Conservation (phyloP, 176 grass and related monocot species). For the Triticum turgidum region DNA sequence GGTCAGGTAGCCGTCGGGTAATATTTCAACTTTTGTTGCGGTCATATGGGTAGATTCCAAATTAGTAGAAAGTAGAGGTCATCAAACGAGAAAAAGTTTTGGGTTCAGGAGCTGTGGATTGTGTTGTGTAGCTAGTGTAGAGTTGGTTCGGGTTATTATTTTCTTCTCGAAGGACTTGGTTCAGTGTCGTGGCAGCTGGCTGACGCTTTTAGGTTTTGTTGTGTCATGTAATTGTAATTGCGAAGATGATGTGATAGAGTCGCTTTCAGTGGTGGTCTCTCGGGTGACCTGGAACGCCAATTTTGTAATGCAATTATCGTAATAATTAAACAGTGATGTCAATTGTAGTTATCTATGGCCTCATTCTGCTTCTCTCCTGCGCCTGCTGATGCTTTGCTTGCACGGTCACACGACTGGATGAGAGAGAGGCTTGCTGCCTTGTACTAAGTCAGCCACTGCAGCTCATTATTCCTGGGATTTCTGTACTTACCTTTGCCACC, state of each 20-base stretch:
- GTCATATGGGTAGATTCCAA: background rate
- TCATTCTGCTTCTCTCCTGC: background rate
- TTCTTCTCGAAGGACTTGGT: conserved; percentile 3
- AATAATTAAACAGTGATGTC: conserved; percentile 24
- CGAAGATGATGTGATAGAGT: too few relatives aligned
- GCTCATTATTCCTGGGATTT: too few relatives aligned
- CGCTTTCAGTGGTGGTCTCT: too few relatives aligned
- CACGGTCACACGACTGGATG: background rate
- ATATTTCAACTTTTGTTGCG: background rate
- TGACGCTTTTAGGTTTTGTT: background rate
- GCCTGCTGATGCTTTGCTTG: background rate
- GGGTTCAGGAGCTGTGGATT: background rate
- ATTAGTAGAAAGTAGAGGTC: background rate
- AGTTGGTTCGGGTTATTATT: conserved; percentile 20
- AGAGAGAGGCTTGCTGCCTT: background rate
- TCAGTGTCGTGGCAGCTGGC: conserved; percentile 11
- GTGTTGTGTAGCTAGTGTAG: background rate
- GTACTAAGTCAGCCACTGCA: too few relatives aligned
- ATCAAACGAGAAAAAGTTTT: background rate
- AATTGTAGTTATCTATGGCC: conserved; percentile 1
- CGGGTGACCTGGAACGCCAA: too few relatives aligned
- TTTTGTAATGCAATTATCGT: background rate
- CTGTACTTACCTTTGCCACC: too few relatives aligned
- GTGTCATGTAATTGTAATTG: too few relatives aligned
- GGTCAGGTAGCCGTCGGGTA: background rate